phyloP scores from a whole-genome alignment of 495 filamentous ascomycete genomes.

The Xylaria cubensis region DNA sequence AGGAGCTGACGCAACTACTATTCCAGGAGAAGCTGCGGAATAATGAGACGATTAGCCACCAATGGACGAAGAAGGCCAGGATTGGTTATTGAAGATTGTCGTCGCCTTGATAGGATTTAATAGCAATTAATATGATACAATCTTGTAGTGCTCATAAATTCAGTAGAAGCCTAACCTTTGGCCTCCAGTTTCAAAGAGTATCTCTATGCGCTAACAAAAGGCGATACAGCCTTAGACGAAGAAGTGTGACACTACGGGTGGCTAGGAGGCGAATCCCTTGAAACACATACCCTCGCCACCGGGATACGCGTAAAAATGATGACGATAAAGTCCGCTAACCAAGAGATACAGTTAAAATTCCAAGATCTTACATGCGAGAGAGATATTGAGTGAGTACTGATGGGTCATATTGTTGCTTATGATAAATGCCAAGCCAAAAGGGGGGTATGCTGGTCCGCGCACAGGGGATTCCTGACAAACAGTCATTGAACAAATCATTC shows the following conservation, averaged over 20 bases:
- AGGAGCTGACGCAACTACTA: constrained; percentile 56
- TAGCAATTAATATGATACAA: neutral
- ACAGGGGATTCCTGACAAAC: neutral
- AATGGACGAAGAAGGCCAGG: constrained; percentile 48
- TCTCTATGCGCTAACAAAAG: too few species aligned
- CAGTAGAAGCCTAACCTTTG: neutral
- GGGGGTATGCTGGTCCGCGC: neutral
- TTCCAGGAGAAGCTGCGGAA: constrained; percentile 55
- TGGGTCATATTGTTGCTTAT: neutral
- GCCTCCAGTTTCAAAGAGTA: too few species aligned
- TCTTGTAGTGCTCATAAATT: neutral
- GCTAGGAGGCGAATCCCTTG: neutral
- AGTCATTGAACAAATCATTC: too few species aligned
- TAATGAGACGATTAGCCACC: constrained; percentile 43
- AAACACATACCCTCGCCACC: neutral
- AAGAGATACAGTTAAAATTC: neutral
- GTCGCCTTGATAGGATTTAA: neutral
- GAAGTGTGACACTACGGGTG: neutral
- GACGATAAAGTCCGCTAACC: too few species aligned
- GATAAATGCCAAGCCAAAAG: neutral
- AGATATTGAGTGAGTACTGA: neutral
- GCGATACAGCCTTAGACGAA: neutral
- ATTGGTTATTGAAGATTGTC: neutral
- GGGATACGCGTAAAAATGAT: too few species aligned
- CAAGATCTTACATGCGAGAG: neutral